phyloP scores from a whole-genome alignment of 1,284 basidiomycete genomes.

The Marasmius sp. region DNA sequence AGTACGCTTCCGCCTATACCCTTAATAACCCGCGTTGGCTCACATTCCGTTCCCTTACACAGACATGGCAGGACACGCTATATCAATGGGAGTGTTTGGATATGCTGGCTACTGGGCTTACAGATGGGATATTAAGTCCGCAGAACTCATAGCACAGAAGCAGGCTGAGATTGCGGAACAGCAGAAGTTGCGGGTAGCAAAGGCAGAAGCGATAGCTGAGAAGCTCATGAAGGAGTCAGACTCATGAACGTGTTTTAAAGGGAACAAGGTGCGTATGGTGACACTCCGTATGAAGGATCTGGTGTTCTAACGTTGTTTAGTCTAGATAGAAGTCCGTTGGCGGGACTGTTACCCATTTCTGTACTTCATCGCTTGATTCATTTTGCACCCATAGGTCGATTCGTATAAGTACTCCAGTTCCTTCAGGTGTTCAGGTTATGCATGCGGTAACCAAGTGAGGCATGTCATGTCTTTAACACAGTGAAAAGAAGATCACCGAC shows the following conservation, averaged over 20 bases:
- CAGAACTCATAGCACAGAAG: slow-evolving; percentile 59
- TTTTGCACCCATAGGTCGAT: too few species aligned
- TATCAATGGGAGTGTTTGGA: slow-evolving; percentile 69
- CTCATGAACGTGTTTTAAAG: background rate
- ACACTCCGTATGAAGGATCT: background rate
- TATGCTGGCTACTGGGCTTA: slow-evolving; percentile 69
- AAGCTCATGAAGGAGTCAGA: slow-evolving; percentile 8
- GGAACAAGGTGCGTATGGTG: background rate
- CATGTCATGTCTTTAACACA: too few species aligned
- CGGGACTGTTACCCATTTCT: too few species aligned
- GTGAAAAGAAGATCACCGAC: too few species aligned
- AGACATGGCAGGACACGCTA: slow-evolving; percentile 66
- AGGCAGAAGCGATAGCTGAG: slow-evolving; percentile 27
- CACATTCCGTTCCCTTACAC: slow-evolving; percentile 1
- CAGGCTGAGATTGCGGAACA: slow-evolving; percentile 55
- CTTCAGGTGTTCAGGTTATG: too few species aligned
- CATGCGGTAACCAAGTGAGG: too few species aligned
- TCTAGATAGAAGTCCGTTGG: too few species aligned
- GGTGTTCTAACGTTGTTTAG: too few species aligned
- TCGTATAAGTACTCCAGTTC: too few species aligned
- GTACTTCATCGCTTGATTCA: too few species aligned
- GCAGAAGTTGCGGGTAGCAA: slow-evolving; percentile 36
- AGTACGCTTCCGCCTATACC: slow-evolving; percentile 44
- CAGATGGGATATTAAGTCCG: slow-evolving; percentile 60
- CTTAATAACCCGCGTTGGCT: background rate